Evolutionary conservation across 495 filamentous ascomycete genomes (phyloP).

Genomic region (Xylaria longipes): DNA sequence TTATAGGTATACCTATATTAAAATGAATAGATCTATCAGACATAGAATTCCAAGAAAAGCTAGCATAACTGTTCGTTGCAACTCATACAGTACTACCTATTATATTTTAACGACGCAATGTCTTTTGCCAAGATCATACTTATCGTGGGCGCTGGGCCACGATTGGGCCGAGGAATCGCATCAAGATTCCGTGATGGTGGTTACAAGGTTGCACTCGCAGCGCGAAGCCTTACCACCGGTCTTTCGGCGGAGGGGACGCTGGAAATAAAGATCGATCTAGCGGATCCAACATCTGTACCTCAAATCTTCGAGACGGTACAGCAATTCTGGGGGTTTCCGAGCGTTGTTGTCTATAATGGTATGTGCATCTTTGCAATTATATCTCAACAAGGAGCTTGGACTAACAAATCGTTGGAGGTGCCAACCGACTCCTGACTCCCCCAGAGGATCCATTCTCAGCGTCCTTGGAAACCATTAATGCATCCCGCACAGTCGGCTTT

Average conservation of each 20-base stretch:
- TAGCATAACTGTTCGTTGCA: background rate
- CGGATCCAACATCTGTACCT: background rate
- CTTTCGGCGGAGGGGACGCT: background rate
- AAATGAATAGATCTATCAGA: background rate
- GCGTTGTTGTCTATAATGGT: background rate
- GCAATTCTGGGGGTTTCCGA: background rate
- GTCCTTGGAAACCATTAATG: background rate
- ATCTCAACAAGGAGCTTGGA: background rate
- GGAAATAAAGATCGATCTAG: background rate
- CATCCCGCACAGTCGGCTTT: background rate
- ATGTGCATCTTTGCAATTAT: background rate
- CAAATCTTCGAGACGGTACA: background rate
- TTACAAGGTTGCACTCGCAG: conserved; percentile 6
- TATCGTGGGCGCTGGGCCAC: background rate
- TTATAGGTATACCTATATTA: background rate
- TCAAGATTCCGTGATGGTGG: background rate
- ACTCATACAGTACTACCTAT: background rate
- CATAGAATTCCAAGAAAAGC: background rate
- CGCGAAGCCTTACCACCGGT: background rate
- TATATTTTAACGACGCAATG: background rate
- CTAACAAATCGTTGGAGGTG: background rate
- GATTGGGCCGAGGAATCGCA: background rate
- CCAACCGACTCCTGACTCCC: background rate
- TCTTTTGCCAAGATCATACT: background rate
- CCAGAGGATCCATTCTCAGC: background rate